phyloP scores from a whole-genome alignment of 495 filamentous ascomycete genomes.

The Aspergillus cavernicola region DNA sequence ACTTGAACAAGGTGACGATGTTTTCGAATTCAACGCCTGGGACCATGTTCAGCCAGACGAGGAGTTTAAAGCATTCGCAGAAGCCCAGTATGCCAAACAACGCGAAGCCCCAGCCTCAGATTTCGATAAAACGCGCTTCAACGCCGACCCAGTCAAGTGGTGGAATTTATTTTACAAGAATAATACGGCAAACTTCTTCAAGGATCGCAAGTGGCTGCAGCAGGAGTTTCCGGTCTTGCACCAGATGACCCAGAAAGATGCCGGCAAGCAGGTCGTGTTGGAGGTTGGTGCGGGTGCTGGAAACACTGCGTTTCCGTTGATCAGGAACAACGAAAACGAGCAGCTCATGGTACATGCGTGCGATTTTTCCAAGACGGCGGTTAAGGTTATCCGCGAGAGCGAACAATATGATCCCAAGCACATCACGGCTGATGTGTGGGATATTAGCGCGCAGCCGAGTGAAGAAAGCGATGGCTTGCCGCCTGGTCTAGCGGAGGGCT shows the following conservation, averaged over 20 bases:
- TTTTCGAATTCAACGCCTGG: slow-evolving; percentile 97
- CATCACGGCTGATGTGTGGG: slow-evolving; percentile 90
- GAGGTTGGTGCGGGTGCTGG: slow-evolving; percentile 95
- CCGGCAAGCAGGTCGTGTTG: slow-evolving; percentile 61
- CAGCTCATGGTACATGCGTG: slow-evolving; percentile 80
- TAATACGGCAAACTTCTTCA: slow-evolving; percentile 96
- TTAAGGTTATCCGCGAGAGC: slow-evolving; percentile 79
- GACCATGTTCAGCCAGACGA: slow-evolving; percentile 89
- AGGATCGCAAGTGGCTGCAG: slow-evolving; percentile 92
- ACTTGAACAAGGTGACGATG: slow-evolving; percentile 75
- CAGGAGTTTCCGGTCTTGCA: slow-evolving; percentile 89
- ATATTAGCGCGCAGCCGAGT: slow-evolving; percentile 59
- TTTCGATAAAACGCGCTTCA: slow-evolving; percentile 84
- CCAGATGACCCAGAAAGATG: slow-evolving; percentile 59
- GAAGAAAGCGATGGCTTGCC: slow-evolving; percentile 52
- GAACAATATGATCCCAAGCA: slow-evolving; percentile 58
- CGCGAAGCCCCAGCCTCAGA: slow-evolving; percentile 77
- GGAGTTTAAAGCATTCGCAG: slow-evolving; percentile 74
- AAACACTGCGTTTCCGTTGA: slow-evolving; percentile 90
- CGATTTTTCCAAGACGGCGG: slow-evolving; percentile 88
- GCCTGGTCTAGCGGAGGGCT: slow-evolving; percentile 66
- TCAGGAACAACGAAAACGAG: slow-evolving; percentile 75
- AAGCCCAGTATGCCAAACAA: slow-evolving; percentile 77
- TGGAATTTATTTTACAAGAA: slow-evolving; percentile 97
- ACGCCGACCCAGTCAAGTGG: slow-evolving; percentile 84